Conservation (phyloP, 441 rosid species). For the Croton laevigatus region DNA sequence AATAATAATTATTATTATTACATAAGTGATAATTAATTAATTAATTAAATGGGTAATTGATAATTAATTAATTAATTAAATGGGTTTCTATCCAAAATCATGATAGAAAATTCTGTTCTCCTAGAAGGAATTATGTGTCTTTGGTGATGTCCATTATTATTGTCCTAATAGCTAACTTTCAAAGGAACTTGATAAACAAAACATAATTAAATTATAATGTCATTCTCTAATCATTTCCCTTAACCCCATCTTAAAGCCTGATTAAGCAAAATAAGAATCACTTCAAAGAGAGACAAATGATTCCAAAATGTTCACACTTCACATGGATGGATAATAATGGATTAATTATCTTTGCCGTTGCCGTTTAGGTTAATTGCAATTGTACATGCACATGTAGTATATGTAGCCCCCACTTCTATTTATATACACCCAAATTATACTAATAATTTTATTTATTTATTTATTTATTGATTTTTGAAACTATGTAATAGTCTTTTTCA, state of each 20-base stretch:
- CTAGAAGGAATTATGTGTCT: background rate
- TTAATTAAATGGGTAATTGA: background rate
- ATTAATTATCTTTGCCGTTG: background rate
- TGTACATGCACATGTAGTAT: background rate
- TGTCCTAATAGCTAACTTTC: constrained; percentile 6
- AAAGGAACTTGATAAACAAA: background rate
- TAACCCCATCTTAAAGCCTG: background rate
- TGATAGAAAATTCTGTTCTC: background rate
- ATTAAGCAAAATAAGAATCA: background rate
- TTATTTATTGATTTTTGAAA: too few relatives aligned
- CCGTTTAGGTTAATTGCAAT: background rate
- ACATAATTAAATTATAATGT: background rate
- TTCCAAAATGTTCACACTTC: constrained; percentile 4
- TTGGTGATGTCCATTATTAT: background rate
- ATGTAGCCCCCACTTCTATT: background rate
- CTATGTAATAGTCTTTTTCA: too few relatives aligned
- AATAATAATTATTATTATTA: too few relatives aligned
- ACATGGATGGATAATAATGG: background rate
- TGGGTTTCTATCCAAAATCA: background rate
- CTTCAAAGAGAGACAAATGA: constrained; percentile 3
- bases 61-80: background rate
- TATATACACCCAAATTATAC: background rate
- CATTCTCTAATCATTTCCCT: background rate
- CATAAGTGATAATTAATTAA: too few relatives aligned
- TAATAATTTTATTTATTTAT: background rate